Base-by-base conservation (phyloP, 345 rosid species). In the Dovyalis caffra region DNA sequence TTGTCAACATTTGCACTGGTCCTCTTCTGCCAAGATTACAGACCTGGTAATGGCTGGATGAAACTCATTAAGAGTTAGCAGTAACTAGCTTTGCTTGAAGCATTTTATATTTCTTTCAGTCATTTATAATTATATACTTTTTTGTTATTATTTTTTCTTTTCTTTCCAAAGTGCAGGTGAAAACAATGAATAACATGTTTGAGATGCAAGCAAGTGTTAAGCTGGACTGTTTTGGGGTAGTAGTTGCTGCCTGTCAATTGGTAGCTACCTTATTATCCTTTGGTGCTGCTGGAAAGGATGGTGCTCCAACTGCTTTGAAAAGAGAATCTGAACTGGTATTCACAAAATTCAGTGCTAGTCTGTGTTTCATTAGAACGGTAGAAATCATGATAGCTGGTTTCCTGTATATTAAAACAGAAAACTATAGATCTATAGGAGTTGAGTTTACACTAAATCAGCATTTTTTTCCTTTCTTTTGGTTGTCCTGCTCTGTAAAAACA, bases 211-310 rank as follows among this genome's bases (percentile, higher is more conserved):
- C 66, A 34, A 83, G 78, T 85, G 82, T 71, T 70, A 95, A 88
- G 85, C 90, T 87, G 71, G 88, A 90, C 81, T 89, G 97, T 86
- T 72, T 68, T 79, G 83, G 86, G 74, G 68, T 92, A 61, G 77
- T 95, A 75, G 84, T 80, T 76, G 88, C 89, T 70, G 77, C 86
- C 57, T 78, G 82, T 76, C 73, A 78, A 80, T 78, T 94, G 81
- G 82, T 91, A 47, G 78, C 71, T 63, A 77, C 85, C 29, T 78
- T 90, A 61, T 72, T 84, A 66, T 82, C 88, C 15, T 65, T 67
- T 68, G 83, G 78, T 72, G 66, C 64, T 47, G 29, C 37, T 66
- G 83, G 74, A 76, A 71, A 74, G 76, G 68, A 71, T 76, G 75
- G 74, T 66, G 77, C 68, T 80, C 53, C 49, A 31, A 70, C 73